Percentiles rank a stretch among this genome's conserved stretches.
Conservation (phyloP, 2,329 filamentous ascomycete species). For the Neopestalotiopsis clavispora region DNA sequence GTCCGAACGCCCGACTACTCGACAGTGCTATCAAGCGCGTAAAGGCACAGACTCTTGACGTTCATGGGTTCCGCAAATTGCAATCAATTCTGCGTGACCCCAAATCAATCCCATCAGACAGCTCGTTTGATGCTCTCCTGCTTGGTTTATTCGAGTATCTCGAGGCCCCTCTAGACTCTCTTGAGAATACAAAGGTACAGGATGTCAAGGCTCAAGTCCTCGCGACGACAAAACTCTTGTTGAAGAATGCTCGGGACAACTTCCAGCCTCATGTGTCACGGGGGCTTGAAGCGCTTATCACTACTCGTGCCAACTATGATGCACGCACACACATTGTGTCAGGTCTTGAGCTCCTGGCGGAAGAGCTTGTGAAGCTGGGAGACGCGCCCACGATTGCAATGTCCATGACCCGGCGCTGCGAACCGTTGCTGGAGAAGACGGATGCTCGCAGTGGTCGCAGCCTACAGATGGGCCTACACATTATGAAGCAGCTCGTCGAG, state of each 20-base stretch:
- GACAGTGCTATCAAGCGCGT: conserved; percentile 78
- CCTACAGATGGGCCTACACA: conserved; percentile 67
- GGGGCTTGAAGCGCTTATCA: conserved; percentile 70
- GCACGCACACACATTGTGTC: conserved; percentile 73
- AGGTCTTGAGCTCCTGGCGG: conserved; percentile 74
- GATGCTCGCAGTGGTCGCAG: conserved; percentile 53
- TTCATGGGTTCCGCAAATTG: conserved; percentile 79
- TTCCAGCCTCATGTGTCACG: conserved; percentile 72
- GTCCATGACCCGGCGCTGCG: conserved; percentile 56
- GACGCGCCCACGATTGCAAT: conserved; percentile 64
- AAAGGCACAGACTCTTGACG: conserved; percentile 73
- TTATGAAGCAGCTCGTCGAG: conserved; percentile 64
- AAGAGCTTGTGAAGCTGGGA: conserved; percentile 72
- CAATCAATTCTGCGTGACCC: conserved; percentile 75
- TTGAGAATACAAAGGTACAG: conserved; percentile 67
- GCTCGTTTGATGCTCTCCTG: conserved; percentile 72
- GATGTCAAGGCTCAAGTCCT: conserved; percentile 78
- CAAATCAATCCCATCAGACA: conserved; percentile 66
- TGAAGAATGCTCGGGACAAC: conserved; percentile 68
- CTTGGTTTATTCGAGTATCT: conserved; percentile 74
- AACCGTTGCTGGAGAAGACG: conserved; percentile 44
- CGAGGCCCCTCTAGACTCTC: conserved; percentile 60
- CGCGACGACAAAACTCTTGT: conserved; percentile 73
- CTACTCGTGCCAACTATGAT: conserved; percentile 69
- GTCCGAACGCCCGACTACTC: conserved; percentile 66